These are phyloP conservation scores for Ensete glaucum DNA, from an alignment of 176 grass and related monocot genomes.

Conservation along the genomic window DNA sequence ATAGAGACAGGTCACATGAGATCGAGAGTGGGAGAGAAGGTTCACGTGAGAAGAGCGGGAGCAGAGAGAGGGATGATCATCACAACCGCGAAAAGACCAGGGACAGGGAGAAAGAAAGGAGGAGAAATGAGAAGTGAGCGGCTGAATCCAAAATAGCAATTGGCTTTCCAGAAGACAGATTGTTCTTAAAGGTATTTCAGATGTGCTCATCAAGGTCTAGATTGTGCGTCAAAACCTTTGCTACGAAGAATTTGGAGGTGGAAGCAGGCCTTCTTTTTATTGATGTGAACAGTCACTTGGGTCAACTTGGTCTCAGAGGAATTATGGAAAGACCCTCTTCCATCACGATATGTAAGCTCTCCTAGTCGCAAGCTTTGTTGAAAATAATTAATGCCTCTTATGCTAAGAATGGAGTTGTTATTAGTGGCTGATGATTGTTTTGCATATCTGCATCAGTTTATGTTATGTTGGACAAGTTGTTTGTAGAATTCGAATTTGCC, in stretches of 20 bases:
- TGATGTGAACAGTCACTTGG: background rate
- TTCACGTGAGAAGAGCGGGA: slow-evolving; percentile 52
- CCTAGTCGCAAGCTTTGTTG: background rate
- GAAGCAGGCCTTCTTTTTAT: background rate
- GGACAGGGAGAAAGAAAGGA: slow-evolving; percentile 55
- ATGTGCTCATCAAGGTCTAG: background rate
- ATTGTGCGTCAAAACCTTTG: background rate
- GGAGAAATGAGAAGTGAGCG: slow-evolving; percentile 45
- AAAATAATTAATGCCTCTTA: background rate
- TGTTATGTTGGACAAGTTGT: background rate
- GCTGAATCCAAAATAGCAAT: background rate
- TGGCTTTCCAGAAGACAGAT: background rate
- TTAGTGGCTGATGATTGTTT: background rate
- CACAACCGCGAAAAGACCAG: slow-evolving; percentile 45
- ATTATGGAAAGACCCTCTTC: background rate
- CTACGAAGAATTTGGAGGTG: background rate
- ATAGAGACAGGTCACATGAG: slow-evolving; percentile 20
- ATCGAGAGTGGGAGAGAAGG: slow-evolving; percentile 34
- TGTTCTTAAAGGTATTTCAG: background rate
- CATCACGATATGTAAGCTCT: slow-evolving; percentile 1
- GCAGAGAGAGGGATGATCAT: slow-evolving; percentile 58
- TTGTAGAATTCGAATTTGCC: too few relatives aligned
- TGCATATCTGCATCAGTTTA: background rate
- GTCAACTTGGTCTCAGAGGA: background rate
- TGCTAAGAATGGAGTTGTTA: background rate